Base-by-base conservation (phyloP, 164 flowering plant species). In the Hamamelis virginiana region DNA sequence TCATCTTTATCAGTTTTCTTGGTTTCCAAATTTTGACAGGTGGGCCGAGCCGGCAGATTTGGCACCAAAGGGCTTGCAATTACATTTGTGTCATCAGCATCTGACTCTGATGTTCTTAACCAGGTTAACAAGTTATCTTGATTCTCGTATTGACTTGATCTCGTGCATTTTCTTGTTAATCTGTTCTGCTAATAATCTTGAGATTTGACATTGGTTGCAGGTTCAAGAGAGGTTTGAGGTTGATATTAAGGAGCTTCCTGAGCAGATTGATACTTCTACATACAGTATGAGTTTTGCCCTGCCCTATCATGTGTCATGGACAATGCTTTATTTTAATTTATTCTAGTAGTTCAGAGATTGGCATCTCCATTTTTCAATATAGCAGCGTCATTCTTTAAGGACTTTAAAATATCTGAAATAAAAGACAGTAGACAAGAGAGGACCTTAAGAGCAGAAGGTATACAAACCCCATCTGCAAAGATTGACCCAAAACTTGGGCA, bases 51-150 rank as follows among this genome's bases (percentile, higher is more conserved):
- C 81, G 98, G 98, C 25, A 86, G 98, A 50, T 95, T 95, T 80
- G 98, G 97, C 22, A 95, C 98, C 9, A 95, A 95, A 68, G 98
- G 98, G 18, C 94, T 92, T 69, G 98, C 98, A n/a, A 92, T 95
- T 23, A 95, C 98, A 22, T 92, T 92, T 80, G 97, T 92, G 22
- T 78, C 97, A 2, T 95, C 97, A 76, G 91, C 92, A 44, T 78
- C 96, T 8, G 98, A 95, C 69, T 91, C 97, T 53, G 97, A 88
- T 76, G 92, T 91, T 64, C 97, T 95, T 3, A 92, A 95, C 77
- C 94, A 92, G 95, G 98, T 95, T 53, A 8, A 67, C 1, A 22
- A 52, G 19, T 58, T 6, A 2, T 33, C 41, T 33, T 33, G 41
- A 33, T 33, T 33, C 6, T 33, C 41, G n/a, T 18, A 0, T 15